Evolutionary conservation across 1,284 basidiomycete genomes (phyloP).

Genomic region (Leccinum colubrinum): DNA sequence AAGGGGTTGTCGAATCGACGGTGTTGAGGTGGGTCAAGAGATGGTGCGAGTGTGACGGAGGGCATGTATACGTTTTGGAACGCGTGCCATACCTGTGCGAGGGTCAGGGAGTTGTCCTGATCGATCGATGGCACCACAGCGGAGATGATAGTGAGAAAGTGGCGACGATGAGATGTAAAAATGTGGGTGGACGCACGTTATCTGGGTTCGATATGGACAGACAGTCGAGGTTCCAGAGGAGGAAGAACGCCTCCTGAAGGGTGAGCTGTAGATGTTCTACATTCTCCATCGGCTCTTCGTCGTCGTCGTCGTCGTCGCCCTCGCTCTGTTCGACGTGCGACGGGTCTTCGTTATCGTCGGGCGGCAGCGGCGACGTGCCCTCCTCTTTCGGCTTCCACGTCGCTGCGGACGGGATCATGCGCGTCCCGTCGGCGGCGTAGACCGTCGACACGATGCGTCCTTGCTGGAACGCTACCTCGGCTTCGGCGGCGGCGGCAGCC

Average conservation of each 20-base stretch:
- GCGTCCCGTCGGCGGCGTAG: conserved; percentile 44
- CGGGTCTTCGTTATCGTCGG: conserved; percentile 1
- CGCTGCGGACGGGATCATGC: conserved; percentile 68
- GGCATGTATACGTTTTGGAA: conserved; percentile 48
- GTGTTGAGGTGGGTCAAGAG: conserved; percentile 28
- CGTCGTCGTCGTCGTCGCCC: conserved; percentile 23
- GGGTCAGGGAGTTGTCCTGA: conserved; percentile 51
- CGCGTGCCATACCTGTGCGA: conserved; percentile 56
- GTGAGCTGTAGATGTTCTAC: conserved; percentile 93
- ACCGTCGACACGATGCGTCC: conserved; percentile 53
- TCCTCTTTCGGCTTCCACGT: conserved; percentile 62
- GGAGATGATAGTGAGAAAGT: conserved; percentile 6
- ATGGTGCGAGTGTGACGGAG: conserved; percentile 34
- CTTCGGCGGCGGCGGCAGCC: conserved; percentile 69
- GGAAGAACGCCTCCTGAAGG: conserved; percentile 90
- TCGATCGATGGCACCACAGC: neutral
- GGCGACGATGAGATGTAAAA: neutral
- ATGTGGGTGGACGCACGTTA: conserved; percentile 45
- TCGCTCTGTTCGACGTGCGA: conserved; percentile 22
- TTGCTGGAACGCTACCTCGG: conserved; percentile 70
- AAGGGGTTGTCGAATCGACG: conserved; percentile 87
- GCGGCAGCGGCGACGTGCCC: neutral
- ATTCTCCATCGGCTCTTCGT: conserved; percentile 58
- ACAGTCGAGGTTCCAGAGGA: conserved; percentile 83
- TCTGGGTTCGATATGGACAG: conserved; percentile 69